Percentiles rank a stretch among this genome's conserved stretches.
Evolutionary conservation across 192 early-diverging fungal genomes (phyloP).

Genomic region (Entophlyctis helioformis): DNA sequence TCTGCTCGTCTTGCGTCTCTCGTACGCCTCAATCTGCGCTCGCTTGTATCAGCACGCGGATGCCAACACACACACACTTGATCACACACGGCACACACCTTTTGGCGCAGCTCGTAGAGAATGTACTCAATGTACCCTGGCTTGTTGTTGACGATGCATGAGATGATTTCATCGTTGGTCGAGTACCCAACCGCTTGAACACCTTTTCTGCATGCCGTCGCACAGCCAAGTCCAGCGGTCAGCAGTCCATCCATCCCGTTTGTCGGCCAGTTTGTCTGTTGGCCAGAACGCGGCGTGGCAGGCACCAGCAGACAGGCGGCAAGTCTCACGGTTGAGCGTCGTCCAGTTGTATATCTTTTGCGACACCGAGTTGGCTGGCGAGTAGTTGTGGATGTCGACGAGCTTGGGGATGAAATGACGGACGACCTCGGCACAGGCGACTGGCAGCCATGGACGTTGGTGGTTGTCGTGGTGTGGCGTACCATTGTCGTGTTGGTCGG

Average conservation of each 20-base stretch:
- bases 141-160: slow-evolving; percentile 22
- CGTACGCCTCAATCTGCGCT: no score
- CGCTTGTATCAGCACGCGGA: no score
- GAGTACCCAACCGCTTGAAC: slow-evolving; percentile 29
- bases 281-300: no score
- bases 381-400: slow-evolving; percentile 42
- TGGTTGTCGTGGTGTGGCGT: neutral
- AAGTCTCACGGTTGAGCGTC: slow-evolving; percentile 31
- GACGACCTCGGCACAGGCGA: slow-evolving; percentile 35
- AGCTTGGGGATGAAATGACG: slow-evolving; percentile 36
- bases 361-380: slow-evolving; percentile 28
- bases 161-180: slow-evolving; percentile 24
- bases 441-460: slow-evolving; percentile 3
- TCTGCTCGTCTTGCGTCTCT: no score
- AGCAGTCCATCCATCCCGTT: no score
- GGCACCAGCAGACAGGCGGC: no score
- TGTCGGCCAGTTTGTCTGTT: no score
- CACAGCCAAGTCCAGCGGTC: no score
- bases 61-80: no score
- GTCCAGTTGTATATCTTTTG: slow-evolving; percentile 51
- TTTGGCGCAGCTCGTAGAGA: slow-evolving; percentile 25
- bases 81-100: no score
- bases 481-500: neutral
- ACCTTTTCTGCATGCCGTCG: slow-evolving; percentile 42
- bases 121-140: slow-evolving; percentile 37